Conservation (phyloP, 2,329 filamentous ascomycete species). For the Pestalotiopsis sp. region DNA sequence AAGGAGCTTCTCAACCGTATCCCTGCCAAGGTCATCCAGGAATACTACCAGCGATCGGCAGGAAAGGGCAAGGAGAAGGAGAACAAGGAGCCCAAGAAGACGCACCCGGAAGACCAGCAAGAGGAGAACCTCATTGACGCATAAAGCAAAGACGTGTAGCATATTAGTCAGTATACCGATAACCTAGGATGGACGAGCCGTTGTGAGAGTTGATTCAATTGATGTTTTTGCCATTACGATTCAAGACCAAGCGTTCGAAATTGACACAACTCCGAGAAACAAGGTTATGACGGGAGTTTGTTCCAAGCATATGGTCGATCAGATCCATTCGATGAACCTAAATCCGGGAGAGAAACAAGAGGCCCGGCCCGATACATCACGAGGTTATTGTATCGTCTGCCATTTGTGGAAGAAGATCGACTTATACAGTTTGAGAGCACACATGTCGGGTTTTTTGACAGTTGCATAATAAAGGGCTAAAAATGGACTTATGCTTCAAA, state of each 20-base stretch:
- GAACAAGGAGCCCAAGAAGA: conserved; percentile 45
- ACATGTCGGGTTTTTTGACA: neutral
- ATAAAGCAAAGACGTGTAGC: conserved; percentile 31
- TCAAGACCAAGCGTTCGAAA: neutral
- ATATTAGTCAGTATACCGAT: conserved; percentile 1
- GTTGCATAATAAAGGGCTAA: neutral
- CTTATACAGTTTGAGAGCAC: neutral
- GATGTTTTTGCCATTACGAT: neutral
- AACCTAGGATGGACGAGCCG: neutral
- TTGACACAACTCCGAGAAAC: neutral
- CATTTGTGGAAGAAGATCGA: neutral
- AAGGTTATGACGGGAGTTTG: neutral
- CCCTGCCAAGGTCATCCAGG: conserved; percentile 78
- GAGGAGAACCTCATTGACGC: conserved; percentile 66
- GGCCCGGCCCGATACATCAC: neutral
- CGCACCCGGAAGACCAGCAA: conserved; percentile 44
- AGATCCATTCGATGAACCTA: neutral
- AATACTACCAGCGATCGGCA: conserved; percentile 75
- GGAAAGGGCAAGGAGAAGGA: conserved; percentile 66
- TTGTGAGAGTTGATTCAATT: neutral
- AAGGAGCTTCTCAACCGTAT: conserved; percentile 98
- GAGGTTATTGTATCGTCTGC: neutral
- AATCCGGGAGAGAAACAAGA: neutral
- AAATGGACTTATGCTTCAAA: neutral
- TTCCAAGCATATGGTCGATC: neutral